phyloP scores from a whole-genome alignment of 2,329 filamentous ascomycete genomes.

The Sordariomycetes sp. region DNA sequence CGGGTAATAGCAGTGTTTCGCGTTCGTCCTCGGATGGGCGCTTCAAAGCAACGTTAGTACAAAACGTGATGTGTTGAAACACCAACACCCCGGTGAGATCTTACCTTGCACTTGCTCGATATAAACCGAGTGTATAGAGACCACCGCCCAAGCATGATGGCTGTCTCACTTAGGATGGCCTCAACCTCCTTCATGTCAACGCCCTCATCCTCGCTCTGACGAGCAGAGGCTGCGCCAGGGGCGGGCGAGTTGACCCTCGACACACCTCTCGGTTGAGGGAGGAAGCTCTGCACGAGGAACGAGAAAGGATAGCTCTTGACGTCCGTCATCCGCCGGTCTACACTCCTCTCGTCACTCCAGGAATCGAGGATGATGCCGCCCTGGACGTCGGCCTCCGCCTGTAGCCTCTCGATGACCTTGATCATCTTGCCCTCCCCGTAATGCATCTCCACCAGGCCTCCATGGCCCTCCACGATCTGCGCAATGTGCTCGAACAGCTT shows the following conservation, averaged over 20 bases:
- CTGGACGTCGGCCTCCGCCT: slow-evolving; percentile 91
- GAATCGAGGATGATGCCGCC: slow-evolving; percentile 92
- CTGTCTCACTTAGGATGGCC: slow-evolving; percentile 73
- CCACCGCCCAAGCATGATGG: slow-evolving; percentile 88
- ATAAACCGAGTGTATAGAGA: slow-evolving; percentile 86
- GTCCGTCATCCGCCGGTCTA: slow-evolving; percentile 82
- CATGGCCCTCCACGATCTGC: slow-evolving; percentile 88
- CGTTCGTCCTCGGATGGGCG: background rate
- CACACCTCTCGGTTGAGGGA: slow-evolving; percentile 60
- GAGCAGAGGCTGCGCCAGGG: slow-evolving; percentile 20
- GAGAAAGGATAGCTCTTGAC: slow-evolving; percentile 97
- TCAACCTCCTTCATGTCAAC: slow-evolving; percentile 98
- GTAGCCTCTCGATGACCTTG: slow-evolving; percentile 82
- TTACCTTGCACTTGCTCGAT: slow-evolving; percentile 72
- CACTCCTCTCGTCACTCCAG: slow-evolving; percentile 79
- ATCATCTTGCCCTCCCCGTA: slow-evolving; percentile 92
- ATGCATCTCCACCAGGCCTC: slow-evolving; percentile 82
- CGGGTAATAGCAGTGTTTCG: slow-evolving; percentile 50
- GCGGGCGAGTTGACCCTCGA: slow-evolving; percentile 71
- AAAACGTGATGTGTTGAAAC: background rate
- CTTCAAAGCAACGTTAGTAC: background rate
- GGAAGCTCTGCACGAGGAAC: slow-evolving; percentile 89
- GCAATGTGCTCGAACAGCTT: slow-evolving; percentile 96
- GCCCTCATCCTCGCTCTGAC: slow-evolving; percentile 74
- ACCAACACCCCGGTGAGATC: slow-evolving; percentile 6